Evolutionary conservation across 345 rosid genomes (phyloP).

Genomic region (Mercurialis annua): DNA sequence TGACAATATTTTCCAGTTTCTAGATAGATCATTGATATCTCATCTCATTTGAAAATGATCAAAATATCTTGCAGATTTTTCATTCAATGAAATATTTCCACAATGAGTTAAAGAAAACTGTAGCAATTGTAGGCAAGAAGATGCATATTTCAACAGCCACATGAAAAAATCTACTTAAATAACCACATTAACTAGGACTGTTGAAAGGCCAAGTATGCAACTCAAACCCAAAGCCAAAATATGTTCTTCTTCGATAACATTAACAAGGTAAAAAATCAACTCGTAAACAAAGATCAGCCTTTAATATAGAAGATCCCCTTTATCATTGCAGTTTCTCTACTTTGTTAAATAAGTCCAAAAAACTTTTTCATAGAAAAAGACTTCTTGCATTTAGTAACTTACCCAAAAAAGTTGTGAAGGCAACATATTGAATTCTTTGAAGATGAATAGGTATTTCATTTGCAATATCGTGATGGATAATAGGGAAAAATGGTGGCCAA

Average conservation of each 20-base stretch:
- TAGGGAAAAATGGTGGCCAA: slow-evolving; percentile 37
- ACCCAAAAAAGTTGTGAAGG: slow-evolving; percentile 33
- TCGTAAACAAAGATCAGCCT: background rate
- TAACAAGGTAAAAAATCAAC: background rate
- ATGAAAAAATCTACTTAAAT: too few relatives aligned
- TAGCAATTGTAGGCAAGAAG: background rate
- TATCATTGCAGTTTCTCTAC: too few relatives aligned
- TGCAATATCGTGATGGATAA: slow-evolving; percentile 35
- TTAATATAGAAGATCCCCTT: background rate
- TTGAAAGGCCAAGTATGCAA: background rate
- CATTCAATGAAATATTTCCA: background rate
- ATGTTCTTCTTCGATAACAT: background rate
- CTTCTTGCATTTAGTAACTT: background rate
- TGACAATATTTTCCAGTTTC: too few relatives aligned
- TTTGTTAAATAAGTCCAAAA: background rate
- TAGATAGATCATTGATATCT: background rate
- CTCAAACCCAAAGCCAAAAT: background rate
- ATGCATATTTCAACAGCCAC: too few relatives aligned
- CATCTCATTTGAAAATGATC: background rate
- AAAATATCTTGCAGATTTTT: background rate
- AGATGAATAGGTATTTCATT: slow-evolving; percentile 32
- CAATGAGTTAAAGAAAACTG: background rate
- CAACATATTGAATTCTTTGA: slow-evolving; percentile 33
- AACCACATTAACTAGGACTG: too few relatives aligned
- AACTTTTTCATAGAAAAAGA: background rate